Evolutionary conservation across 2,329 filamentous ascomycete species (phyloP), one percentile per base, ranked within the genome.

Genomic region (Aureobasidium melanogenum): DNA sequence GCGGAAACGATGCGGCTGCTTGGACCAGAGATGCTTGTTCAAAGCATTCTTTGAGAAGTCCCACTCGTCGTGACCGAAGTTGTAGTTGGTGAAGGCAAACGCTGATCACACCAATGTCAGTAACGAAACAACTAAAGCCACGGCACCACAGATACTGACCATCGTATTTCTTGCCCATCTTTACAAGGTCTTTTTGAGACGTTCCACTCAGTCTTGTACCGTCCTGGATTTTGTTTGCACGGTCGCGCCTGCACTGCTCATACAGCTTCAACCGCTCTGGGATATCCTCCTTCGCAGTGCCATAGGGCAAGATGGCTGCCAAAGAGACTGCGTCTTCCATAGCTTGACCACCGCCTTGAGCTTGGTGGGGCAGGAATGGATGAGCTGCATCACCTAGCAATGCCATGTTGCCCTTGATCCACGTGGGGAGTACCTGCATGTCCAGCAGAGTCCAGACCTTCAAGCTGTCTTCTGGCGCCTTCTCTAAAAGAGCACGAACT

Each of bases 341-440:
- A 0, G 87, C 86, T 61, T 82, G 76, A 0, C 74, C 84, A 9
- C 80, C 86, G 2, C 85, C 86, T 68, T 86, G 84, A 0, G 80
- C 84, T 71, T 84, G 82, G 63, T 84, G 80, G 15, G 85, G 86
- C 0, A 85, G 73, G 66, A 88, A 88, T 0, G 86, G 85, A 68
- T 89, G 86, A 0, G 84, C 86, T 0, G 86, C 84, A 68, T 89
- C 86, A 0, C 87, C 86, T 0, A 89, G 70, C 0, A 88, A 70
- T 0, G 79, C 84, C 19, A 88, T 68, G 5, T 75, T 77, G 0
- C 72, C 80, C 2, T 80, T 77, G 0, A 76, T 74, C 81, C 84
- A 89, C 0, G 72, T 76, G 0, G 80, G 77, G 17, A 88, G 70
- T 1, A 77, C 72, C 4, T 82, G 78, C 82, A 87, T 86, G 64